Base-by-base conservation (phyloP, 2,329 filamentous ascomycete genomes). In the Colletotrichum liaoningense region DNA sequence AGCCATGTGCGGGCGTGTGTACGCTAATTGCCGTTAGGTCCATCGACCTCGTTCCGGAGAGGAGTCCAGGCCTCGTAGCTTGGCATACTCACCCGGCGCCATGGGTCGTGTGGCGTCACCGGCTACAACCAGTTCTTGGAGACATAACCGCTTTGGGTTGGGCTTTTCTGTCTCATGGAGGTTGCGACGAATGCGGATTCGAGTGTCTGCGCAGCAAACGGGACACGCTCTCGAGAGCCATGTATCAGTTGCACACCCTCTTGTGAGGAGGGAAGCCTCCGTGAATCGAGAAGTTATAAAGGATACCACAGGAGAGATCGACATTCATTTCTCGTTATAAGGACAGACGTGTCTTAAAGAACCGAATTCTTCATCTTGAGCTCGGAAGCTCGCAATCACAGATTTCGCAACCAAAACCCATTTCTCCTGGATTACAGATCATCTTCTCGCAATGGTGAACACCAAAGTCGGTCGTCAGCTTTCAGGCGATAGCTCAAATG, bases 51-150 rank as follows among this genome's bases (percentile, higher is more conserved):
- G n/a, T 60, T 57, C 19, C 46, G n/a, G 24, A 38, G 54, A 30
- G 12, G 24, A 16, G 38, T 56, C 56, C 46, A 54, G 63, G 11
- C 63, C 26, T 42, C 2, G 16, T 38, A 56, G 46, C 38, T 42
- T n/a, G 22, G 35, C 57, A n/a, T 14, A 9, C 12, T 38, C 22
- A 22, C 19, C 52, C 49, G 9, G 22, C 16, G 46, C 12, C 26
- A 28, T 56, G 52, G 12, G 4, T 59, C 69, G 19, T 9, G 69
- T 72, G 65, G 58, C 65, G 69, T 59, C 52, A 28, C 58, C 52
- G 16, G 22, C 38, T 22, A n/a, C 30, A 14, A 55, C 52, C 63
- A 62, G 28, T 30, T 30, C 19, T 49, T 63, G 33, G 16, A 63
- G 56, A 35, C 22, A 57, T 16, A 12, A 16, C 64, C 58, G 65